Evolutionary conservation across 805 yeast genomes (phyloP), one percentile per base, ranked within the genome.

Genomic region (Sugiyamaella lignohabitans): DNA sequence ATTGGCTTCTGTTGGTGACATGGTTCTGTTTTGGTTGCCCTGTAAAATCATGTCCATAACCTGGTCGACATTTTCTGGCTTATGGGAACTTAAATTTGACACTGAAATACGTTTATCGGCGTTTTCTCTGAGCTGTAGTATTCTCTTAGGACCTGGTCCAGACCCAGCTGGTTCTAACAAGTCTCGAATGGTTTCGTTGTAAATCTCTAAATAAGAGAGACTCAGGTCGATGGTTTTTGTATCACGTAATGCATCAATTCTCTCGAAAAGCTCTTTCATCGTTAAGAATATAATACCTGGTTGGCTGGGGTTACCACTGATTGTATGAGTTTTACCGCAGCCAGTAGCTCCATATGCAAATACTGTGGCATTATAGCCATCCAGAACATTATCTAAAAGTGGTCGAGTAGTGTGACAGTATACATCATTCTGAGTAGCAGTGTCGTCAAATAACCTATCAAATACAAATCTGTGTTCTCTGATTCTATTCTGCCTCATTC

Each of bases 341-440:
- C 98, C 98, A 0, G 98, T 89, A 23, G 98, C 70, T 1, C 98
- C 98, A 62, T 89, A 89, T 0, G 98, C 97, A 69, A 89, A 89
- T 0, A 89, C 87, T 0, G 96, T 87, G 4, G 95, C 82, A 62
- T 91, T 88, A 64, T 70, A 86, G 0, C 97, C 98, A 51, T 85
- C 93, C 37, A 89, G 62, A 0, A 87, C 80, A 35, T 82, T 75
- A 50, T 81, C 87, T 5, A 89, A 68, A 41, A 87, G 67, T 0
- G 95, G 91, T 43, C 72, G 69, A 0, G 95, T 78, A 0, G 95
- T 86, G 24, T 65, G 63, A 21, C 67, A 59, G 59, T 78, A 89
- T 0, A 89, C 86, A 4, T 82, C 82, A 6, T 73, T 69, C 58
- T 89, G 96, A 0, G 77, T 51, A 0, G 84, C 66, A 18, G 64